Base-by-base conservation (phyloP, 441 rosid species). In the Euphorbia schlechtendalii region DNA sequence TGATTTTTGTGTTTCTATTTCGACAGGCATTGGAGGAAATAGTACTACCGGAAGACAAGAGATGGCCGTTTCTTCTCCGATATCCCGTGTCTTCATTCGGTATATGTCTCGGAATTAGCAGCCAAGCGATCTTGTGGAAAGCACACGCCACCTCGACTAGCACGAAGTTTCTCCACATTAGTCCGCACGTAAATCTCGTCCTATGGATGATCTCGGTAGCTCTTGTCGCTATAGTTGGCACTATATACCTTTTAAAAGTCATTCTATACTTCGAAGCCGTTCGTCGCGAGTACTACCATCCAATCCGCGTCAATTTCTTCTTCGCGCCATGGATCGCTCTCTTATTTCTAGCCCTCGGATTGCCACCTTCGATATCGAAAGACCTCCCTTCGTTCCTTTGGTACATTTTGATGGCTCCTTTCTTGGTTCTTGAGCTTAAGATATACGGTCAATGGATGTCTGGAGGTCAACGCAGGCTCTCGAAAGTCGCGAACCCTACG, bases 381-480 rank as follows among this genome's bases (percentile, higher is more conserved):
- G 60, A 59, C 41, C 84, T 83, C 59, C 92, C 77, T 4, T 38
- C 59, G n/a, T 54, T 69, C 1, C 82, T 86, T 18, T 92, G 98
- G 97, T 93, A 90, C 69, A 57, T 90, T 63, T 81, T 93, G 3
- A 90, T 93, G 95, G 61, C 85, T 20, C 98, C 98, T 0, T 49
- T 88, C 63, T 80, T 93, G 61, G 66, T 69, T 61, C 81, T 90
- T 3, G 97, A 88, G 78, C 85, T 93, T 41, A 93, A 90, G 67
- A 87, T 93, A 28, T 93, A 93, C 27, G 97, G 98, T 45, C 98
- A 93, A 66, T 93, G 97, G 98, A 88, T 93, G 90, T 88, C 88
- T 0, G 94, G 96, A 6, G 96, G 98, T 1, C 93, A 85, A 63
- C 52, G 96, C 56, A 77, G 96, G 73, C 96, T 89, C 54, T 92